Conservation (phyloP, 2,329 filamentous ascomycete genomes). For the Didymella pinodella region DNA sequence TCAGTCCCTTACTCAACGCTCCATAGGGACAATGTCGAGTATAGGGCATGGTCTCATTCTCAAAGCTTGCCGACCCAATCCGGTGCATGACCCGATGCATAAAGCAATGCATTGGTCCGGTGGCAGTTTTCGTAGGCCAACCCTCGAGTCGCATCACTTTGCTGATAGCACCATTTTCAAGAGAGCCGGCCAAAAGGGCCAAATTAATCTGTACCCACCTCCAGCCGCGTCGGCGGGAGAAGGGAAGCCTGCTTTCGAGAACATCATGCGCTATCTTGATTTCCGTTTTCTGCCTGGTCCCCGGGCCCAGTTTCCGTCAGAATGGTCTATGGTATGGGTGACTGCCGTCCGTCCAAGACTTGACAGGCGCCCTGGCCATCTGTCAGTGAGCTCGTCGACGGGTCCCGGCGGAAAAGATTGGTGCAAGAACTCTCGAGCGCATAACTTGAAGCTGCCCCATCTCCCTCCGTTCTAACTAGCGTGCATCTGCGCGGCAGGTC, state of each 20-base stretch:
- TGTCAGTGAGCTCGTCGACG: slow-evolving; percentile 7
- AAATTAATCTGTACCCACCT: slow-evolving; percentile 35
- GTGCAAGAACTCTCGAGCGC: slow-evolving; percentile 19
- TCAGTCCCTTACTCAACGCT: slow-evolving; percentile 32
- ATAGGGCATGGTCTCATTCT: slow-evolving; percentile 40
- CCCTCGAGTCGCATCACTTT: slow-evolving; percentile 45
- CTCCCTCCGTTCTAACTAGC: slow-evolving; percentile 10
- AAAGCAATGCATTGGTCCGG: slow-evolving; percentile 36
- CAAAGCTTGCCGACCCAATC: slow-evolving; percentile 35
- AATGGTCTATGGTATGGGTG: slow-evolving; percentile 15
- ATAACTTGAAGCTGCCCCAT: slow-evolving; percentile 13
- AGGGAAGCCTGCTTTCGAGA: slow-evolving; percentile 38
- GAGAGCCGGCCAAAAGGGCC: slow-evolving; percentile 32
- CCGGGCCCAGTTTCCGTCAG: slow-evolving; percentile 16
- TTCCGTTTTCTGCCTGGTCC: slow-evolving; percentile 16
- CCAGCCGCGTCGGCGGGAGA: slow-evolving; percentile 31
- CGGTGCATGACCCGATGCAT: slow-evolving; percentile 45
- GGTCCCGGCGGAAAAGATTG: slow-evolving; percentile 14
- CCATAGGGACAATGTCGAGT: slow-evolving; percentile 37
- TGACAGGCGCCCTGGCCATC: slow-evolving; percentile 16
- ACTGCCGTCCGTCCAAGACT: slow-evolving; percentile 15
- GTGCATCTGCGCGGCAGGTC: slow-evolving; percentile 12
- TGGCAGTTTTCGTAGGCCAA: slow-evolving; percentile 29
- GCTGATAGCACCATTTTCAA: slow-evolving; percentile 28
- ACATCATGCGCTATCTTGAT: slow-evolving; percentile 27